A percentile compares a stretch with the other conserved stretches of the same genome.
Conservation (phyloP, 2,329 filamentous ascomycete species). For the Phialemoniopsis sp. region DNA sequence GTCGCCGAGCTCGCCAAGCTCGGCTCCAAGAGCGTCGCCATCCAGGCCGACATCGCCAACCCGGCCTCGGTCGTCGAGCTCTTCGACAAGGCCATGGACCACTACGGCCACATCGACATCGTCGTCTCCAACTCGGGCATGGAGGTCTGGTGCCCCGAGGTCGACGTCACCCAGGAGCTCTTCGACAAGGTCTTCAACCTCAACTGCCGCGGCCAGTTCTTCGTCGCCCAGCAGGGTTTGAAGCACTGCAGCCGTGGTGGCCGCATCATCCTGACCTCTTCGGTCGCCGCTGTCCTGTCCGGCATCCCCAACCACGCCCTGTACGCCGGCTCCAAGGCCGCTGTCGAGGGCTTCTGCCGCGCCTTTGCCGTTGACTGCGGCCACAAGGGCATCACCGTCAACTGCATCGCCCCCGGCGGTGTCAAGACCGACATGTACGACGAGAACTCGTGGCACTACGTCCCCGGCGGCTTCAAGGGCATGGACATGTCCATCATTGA, state of each 20-base stretch:
- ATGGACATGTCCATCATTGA: conserved; percentile 51
- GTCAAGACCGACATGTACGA: conserved; percentile 78
- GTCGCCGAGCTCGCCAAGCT: conserved; percentile 50
- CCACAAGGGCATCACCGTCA: conserved; percentile 63
- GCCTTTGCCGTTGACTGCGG: conserved; percentile 70
- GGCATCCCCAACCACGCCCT: conserved; percentile 67
- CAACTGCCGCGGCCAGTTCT: conserved; percentile 70
- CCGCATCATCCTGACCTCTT: conserved; percentile 68
- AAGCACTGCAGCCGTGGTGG: conserved; percentile 67
- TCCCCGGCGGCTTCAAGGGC: conserved; percentile 48
- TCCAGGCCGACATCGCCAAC: conserved; percentile 63
- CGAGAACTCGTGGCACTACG: conserved; percentile 64
- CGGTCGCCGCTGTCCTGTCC: conserved; percentile 62
- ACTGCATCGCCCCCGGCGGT: conserved; percentile 67
- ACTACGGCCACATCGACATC: conserved; percentile 68
- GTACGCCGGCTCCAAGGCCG: conserved; percentile 69
- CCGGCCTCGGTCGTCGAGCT: conserved; percentile 56
- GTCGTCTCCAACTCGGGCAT: conserved; percentile 70
- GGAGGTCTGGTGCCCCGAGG: conserved; percentile 66
- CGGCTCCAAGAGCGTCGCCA: conserved; percentile 51
- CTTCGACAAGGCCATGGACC: conserved; percentile 59
- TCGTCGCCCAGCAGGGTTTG: conserved; percentile 72
- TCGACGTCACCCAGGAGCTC: conserved; percentile 65
- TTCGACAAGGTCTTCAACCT: conserved; percentile 70
- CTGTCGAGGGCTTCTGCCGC: conserved; percentile 69